phyloP scores from a whole-genome alignment of 192 early-diverging fungal genomes.

The Gaertneriomyces semiglobifer region DNA sequence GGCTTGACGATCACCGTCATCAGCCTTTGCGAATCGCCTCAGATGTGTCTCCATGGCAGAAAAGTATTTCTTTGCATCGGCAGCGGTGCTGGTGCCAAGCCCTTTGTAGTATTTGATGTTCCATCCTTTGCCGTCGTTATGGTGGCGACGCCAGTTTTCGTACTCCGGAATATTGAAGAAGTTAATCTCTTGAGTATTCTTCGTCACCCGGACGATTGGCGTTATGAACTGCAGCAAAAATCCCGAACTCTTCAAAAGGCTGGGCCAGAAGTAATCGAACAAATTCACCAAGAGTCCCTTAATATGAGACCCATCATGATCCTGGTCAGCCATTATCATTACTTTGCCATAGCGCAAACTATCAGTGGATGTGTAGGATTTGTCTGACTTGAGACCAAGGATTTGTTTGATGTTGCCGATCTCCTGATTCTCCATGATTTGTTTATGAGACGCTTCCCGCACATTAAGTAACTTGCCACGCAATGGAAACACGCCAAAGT shows the following conservation, averaged over 20 bases:
- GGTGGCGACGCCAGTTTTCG: constrained; percentile 63
- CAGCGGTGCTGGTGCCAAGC: constrained; percentile 74
- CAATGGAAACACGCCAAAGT: constrained; percentile 84
- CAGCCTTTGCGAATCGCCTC: constrained; percentile 61
- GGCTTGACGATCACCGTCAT: constrained; percentile 58
- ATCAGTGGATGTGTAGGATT: constrained; percentile 61
- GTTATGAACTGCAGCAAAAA: constrained; percentile 89
- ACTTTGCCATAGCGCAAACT: constrained; percentile 81
- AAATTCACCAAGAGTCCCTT: constrained; percentile 89
- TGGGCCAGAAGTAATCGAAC: constrained; percentile 82
- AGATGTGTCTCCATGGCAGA: constrained; percentile 63
- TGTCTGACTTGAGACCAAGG: constrained; percentile 75
- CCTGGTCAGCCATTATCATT: constrained; percentile 91
- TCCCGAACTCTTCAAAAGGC: constrained; percentile 70
- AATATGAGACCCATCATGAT: constrained; percentile 91
- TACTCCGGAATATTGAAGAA: constrained; percentile 88
- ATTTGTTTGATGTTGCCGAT: constrained; percentile 79
- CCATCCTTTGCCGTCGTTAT: constrained; percentile 66
- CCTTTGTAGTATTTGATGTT: constrained; percentile 87
- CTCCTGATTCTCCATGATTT: constrained; percentile 71
- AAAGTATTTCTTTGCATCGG: constrained; percentile 85
- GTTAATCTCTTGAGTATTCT: constrained; percentile 48
- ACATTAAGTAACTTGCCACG: constrained; percentile 93
- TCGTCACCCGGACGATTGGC: constrained; percentile 79
- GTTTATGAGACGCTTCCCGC: constrained; percentile 64